Base-by-base conservation (phyloP, 148 eudicot species). In the Rhododendron griersonianum region DNA sequence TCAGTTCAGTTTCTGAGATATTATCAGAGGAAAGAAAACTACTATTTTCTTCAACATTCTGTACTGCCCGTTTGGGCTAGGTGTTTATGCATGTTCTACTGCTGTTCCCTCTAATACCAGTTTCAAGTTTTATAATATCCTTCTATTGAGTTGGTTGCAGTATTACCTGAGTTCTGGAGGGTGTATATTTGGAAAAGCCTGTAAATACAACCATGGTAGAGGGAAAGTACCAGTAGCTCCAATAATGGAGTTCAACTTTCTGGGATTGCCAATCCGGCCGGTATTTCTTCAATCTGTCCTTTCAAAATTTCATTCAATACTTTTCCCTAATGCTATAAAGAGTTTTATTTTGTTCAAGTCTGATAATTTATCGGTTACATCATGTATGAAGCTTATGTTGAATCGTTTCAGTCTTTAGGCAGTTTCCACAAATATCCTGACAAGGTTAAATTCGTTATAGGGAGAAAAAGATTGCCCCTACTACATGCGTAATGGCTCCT, bases 401-500 rank as follows among this genome's bases (percentile, higher is more conserved):
- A 67, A 55, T 39, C 47, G 7, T 78, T 87, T 76, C 8, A 53
- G 5, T 21, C n/a, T 55, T 61, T 45, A 7, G 48, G 30, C 79
- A 71, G 79, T 50, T 83, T 44, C 35, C 41, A 19, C 73, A 23
- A 23, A 28, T 81, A 53, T 30, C 25, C 28, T 87, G 55, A 81
- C 59, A n/a, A 84, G 57, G 39, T 67, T 86, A 39, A 67, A 19
- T 80, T 57, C 67, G 28, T 86, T 18, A 50, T 91, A 93, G 98
- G 94, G 95, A 86, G 94, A 94, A 88, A 91, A 86, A 78, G 93
- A 96, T 87, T 95, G 98, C 80, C 89, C 96, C 85, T 94, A 80
- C 81, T 95, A 95, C 89, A 94, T 95, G 94, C 92, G 93, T 75
- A 95, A 87, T 86, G 98, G 96, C 83, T 91, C 96, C 83, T 96